Evolutionary conservation across 164 flowering plant genomes (phyloP), one percentile per base, ranked within the genome.

Genomic region (Piper betle): DNA sequence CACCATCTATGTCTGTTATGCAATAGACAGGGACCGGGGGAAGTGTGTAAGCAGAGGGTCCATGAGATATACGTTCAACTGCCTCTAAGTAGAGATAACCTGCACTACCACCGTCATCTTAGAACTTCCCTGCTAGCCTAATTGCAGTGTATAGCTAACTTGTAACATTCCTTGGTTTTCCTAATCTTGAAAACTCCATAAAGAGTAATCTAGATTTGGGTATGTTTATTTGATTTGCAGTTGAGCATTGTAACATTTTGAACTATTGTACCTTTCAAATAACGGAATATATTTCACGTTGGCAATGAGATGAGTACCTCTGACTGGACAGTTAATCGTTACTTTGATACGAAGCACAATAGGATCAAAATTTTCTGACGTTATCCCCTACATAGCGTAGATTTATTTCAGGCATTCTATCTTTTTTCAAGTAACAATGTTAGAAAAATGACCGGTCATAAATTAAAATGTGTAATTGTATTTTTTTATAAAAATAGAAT

Each of bases 11-110:
- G 74, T 93, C 9, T 93, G 97, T 75, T 93, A 82, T 59, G 97
- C 97, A 25, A 81, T 93, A 39, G 99, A 93, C 61, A 82, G 84
- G 66, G 97, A 93, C 79, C 75, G 77, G 96, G 88, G 15, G 97
- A 88, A 56, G 97, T 90, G 46, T 75, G 62, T 52, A 75, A 75
- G 42, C 65, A 48, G 50, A 62, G 62, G 6, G 66, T 62, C n/a
- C 70, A 67, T 62, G 70, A 67, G 37, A 62, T 67, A 38, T 67
- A 62, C 40, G 57, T 67, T 50, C 52, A 8, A 6, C 70, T 67
- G 52, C 70, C 70, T 3, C 19, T 62, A 50, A 61, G 55, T 58
- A 62, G 70, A 55, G 25, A 52, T 52, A 53, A 67, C 38, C 57
- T 65, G 52, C 66, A 55, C 43, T 56, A 41, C 37, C 16, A 56